These are phyloP conservation scores for Leishmania braziliensis DNA, from an alignment of 208 protist species.

Conservation along the genomic window DNA sequence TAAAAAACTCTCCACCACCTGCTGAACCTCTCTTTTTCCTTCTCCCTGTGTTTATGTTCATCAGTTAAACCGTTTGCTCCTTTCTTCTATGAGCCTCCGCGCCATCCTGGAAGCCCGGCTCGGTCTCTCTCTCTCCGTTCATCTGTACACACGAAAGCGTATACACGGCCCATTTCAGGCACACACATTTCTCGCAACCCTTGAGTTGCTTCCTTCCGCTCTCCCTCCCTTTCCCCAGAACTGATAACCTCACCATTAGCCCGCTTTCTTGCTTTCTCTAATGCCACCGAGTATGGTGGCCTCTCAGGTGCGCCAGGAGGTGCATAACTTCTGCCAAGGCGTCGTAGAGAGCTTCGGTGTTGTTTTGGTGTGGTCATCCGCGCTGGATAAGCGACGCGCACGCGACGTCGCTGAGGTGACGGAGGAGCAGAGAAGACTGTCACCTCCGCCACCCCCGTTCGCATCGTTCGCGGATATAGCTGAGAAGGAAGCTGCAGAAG, in stretches of 20 bases:
- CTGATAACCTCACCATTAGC: not conserved
- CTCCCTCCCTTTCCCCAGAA: not conserved
- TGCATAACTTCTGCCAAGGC: conserved; percentile 25
- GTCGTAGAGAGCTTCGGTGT: conserved; percentile 35
- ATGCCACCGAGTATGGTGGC: not conserved
- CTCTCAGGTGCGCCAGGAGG: conserved; percentile 18
- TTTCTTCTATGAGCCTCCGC: not conserved
- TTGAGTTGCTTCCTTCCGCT: not conserved
- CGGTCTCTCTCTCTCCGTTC: not conserved
- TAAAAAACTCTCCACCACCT: not conserved
- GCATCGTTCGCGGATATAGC: not conserved
- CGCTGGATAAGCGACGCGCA: not conserved
- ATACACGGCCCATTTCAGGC: not conserved
- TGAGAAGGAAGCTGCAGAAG: not conserved
- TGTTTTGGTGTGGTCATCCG: not conserved
- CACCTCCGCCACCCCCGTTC: not conserved
- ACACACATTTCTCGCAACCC: not conserved
- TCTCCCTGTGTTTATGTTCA: not conserved
- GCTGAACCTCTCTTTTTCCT: not conserved
- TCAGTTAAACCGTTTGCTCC: not conserved
- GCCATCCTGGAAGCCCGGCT: not conserved
- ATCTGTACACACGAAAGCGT: not conserved
- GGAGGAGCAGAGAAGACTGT: not conserved
- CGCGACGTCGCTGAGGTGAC: not conserved
- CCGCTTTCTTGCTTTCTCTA: not conserved